phyloP scores from a whole-genome alignment of 1,284 basidiomycete species.

The Mycosarcoma maydis region DNA sequence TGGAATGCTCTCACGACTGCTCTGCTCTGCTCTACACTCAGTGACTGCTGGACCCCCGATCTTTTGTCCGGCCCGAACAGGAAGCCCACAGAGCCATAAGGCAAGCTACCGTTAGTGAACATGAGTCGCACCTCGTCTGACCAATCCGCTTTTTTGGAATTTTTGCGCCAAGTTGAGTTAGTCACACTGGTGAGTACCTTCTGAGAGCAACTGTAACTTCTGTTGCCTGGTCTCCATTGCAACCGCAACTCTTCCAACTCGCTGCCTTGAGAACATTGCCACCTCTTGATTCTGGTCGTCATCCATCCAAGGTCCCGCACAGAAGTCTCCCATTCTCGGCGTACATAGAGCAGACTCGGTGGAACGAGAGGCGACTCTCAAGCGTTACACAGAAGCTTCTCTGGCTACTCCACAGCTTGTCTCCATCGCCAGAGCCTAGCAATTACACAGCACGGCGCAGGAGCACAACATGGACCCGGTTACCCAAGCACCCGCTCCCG shows the following conservation, averaged over 20 bases:
- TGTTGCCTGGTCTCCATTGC: not conserved
- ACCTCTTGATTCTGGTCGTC: too few species aligned
- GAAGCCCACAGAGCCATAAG: too few species aligned
- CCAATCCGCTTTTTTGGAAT: conserved; percentile 5
- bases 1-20: too few species aligned
- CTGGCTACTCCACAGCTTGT: not conserved
- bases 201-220: too few species aligned
- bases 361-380: conserved; percentile 4
- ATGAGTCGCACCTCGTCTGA: conserved; percentile 5
- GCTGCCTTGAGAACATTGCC: not conserved
- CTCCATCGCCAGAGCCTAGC: too few species aligned
- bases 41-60: too few species aligned
- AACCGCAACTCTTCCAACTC: not conserved
- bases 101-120: too few species aligned
- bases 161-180: too few species aligned
- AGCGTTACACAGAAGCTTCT: not conserved
- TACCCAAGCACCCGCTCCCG: conserved; percentile 2
- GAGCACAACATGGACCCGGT: conserved; percentile 13
- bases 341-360: not conserved
- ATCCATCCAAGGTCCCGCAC: not conserved
- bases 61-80: not conserved
- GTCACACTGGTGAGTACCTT: too few species aligned
- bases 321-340: not conserved
- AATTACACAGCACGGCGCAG: conserved; percentile 17
- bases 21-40: too few species aligned